Percentiles rank a stretch among this genome's conserved stretches.
phyloP scores from a whole-genome alignment of 495 filamentous ascomycete species.

The Xylaria sp. region DNA sequence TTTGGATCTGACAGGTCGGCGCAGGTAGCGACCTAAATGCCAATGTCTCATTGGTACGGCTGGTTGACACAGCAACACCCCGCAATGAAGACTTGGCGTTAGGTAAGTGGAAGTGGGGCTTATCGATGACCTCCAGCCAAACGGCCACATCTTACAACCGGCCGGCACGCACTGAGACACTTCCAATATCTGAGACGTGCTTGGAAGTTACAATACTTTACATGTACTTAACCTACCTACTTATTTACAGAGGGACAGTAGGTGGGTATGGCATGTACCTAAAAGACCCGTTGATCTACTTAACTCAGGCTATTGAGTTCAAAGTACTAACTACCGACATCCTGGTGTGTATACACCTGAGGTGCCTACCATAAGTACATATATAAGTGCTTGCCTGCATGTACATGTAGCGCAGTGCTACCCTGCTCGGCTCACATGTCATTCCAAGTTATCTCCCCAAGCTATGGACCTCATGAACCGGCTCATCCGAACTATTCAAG shows the following conservation, averaged over 20 bases:
- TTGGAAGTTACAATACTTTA: too few relatives aligned
- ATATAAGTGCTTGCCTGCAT: too few relatives aligned
- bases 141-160: neutral
- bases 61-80: conserved; percentile 39
- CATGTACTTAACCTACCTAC: too few relatives aligned
- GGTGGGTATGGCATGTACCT: too few relatives aligned
- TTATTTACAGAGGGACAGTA: too few relatives aligned
- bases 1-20: conserved; percentile 19
- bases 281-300: too few relatives aligned
- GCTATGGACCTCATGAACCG: neutral
- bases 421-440: neutral
- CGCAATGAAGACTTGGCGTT: neutral
- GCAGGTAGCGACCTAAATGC: conserved; percentile 28
- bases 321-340: too few relatives aligned
- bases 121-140: neutral
- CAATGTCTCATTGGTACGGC: conserved; percentile 11
- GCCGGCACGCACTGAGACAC: neutral
- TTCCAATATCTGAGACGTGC: too few relatives aligned
- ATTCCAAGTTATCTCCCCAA: neutral
- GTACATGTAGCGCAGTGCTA: too few relatives aligned
- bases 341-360: too few relatives aligned
- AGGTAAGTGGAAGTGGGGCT: neutral
- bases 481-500: neutral
- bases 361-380: too few relatives aligned
- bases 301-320: too few relatives aligned